phyloP scores from a whole-genome alignment of 1,139 yeast genomes.

The Lodderomyces theae region DNA sequence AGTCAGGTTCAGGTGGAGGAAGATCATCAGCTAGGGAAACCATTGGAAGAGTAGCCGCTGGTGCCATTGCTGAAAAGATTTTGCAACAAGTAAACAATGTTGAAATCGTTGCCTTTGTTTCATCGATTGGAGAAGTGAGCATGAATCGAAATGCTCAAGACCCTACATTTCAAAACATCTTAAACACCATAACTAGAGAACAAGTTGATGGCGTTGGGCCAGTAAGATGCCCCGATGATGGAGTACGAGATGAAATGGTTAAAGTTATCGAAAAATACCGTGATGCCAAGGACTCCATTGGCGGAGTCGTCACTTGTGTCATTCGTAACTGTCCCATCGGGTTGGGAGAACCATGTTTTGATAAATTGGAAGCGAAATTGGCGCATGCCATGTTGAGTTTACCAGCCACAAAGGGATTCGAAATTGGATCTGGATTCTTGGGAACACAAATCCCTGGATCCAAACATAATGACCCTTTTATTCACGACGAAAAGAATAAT shows the following conservation, averaged over 20 bases:
- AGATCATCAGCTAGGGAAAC: conserved; percentile 97
- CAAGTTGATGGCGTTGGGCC: conserved; percentile 86
- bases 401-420: conserved; percentile 98
- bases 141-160: conserved; percentile 73
- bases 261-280: conserved; percentile 83
- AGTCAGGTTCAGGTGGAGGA: conserved; percentile 96
- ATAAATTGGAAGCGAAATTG: conserved; percentile 86
- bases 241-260: conserved; percentile 74
- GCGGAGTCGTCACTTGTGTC: conserved; percentile 97
- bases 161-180: conserved; percentile 59
- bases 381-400: conserved; percentile 98
- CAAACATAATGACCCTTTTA: conserved; percentile 86
- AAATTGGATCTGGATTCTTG: conserved; percentile 91
- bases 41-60: conserved; percentile 98
- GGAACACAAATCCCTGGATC: conserved; percentile 93
- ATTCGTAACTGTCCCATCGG: conserved; percentile 91
- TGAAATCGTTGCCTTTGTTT: conserved; percentile 94
- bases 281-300: conserved; percentile 88
- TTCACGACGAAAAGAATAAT: conserved; percentile 50
- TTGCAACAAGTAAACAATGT: conserved; percentile 72
- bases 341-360: conserved; percentile 96
- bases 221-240: conserved; percentile 85
- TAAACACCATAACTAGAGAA: conserved; percentile 80
- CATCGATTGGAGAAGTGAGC: conserved; percentile 78
- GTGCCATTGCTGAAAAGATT: conserved; percentile 95